Conservation (phyloP, 2,329 filamentous ascomycete genomes). For the Sordariomycetes sp. region DNA sequence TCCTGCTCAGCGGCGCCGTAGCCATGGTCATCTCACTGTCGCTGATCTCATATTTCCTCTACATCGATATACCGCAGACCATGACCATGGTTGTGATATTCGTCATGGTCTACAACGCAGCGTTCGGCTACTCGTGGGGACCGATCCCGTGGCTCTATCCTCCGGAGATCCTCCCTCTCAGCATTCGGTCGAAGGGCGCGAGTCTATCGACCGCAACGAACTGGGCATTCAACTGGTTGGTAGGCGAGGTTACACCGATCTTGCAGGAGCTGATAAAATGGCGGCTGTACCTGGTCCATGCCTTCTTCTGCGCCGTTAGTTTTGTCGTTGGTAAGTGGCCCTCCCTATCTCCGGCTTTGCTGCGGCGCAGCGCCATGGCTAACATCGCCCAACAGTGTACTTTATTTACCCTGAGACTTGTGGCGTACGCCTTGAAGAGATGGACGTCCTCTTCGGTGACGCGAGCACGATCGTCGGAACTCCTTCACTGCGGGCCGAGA, state of each 20-base stretch:
- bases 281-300: constrained; percentile 89
- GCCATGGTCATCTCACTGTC: constrained; percentile 85
- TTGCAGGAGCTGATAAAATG: constrained; percentile 87
- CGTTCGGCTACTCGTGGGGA: constrained; percentile 91
- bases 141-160: constrained; percentile 98
- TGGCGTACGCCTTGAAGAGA: constrained; percentile 89
- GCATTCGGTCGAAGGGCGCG: constrained; percentile 93
- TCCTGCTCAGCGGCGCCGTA: constrained; percentile 79
- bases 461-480: constrained; percentile 73
- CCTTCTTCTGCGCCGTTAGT: constrained; percentile 91
- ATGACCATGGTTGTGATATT: constrained; percentile 82
- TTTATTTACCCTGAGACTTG: constrained; percentile 97
- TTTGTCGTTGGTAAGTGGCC: constrained; percentile 80
- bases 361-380: background rate
- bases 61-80: constrained; percentile 68
- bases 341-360: background rate
- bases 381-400: constrained; percentile 54
- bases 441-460: constrained; percentile 91
- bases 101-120: constrained; percentile 97
- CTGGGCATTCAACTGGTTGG: constrained; percentile 97
- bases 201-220: constrained; percentile 94
- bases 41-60: constrained; percentile 89
- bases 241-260: constrained; percentile 89
- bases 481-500: constrained; percentile 62
- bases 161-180: constrained; percentile 93